Conservation (phyloP, 305 asterid species). For the Solanum hybrid region DNA sequence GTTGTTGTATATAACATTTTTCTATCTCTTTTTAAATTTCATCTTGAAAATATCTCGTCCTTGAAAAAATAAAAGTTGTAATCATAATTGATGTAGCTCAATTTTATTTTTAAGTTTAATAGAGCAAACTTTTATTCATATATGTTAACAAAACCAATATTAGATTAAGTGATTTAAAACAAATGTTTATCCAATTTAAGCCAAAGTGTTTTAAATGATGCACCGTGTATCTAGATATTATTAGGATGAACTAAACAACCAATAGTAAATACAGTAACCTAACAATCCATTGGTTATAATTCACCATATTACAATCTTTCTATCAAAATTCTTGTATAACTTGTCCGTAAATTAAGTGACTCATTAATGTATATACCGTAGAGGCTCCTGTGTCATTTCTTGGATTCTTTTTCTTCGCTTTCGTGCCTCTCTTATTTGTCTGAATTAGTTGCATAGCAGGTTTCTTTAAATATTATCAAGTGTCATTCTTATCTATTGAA, state of each 20-base stretch:
- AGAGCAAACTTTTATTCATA: background rate
- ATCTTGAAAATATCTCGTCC: background rate
- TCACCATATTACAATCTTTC: background rate
- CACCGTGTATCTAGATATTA: background rate
- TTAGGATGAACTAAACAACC: background rate
- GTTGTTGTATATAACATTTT: background rate
- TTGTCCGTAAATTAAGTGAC: background rate
- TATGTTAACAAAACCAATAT: background rate
- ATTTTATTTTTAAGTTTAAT: background rate
- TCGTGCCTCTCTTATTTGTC: background rate
- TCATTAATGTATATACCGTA: background rate
- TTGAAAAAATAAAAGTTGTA: background rate
- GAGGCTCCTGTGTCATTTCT: background rate
- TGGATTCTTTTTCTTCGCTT: background rate
- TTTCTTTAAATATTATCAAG: background rate
- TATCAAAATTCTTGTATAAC: background rate
- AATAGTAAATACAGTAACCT: background rate
- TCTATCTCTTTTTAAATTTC: background rate
- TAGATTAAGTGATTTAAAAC: background rate
- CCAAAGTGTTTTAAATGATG: background rate
- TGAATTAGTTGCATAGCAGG: background rate
- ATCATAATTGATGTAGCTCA: background rate
- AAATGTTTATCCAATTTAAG: background rate
- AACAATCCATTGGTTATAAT: background rate
- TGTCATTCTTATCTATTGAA: conserved; percentile 4